Percentiles rank a stretch among this genome's conserved stretches.
phyloP scores from a whole-genome alignment of 768 basidiomycete genomes.

The Suillus brevipes region DNA sequence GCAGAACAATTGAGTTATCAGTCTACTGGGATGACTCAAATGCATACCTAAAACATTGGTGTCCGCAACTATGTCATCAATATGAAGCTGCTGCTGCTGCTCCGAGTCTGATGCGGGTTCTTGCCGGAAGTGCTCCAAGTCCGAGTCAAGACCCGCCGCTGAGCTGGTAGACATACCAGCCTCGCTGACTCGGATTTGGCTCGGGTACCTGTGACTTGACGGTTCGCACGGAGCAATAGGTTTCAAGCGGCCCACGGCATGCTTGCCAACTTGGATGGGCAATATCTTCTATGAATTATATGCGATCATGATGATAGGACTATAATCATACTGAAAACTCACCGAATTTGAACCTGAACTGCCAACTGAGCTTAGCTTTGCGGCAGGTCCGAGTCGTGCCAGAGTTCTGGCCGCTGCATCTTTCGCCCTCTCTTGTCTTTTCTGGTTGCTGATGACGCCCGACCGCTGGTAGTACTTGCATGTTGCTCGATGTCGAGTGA shows the following conservation, averaged over 20 bases:
- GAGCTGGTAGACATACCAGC: neutral
- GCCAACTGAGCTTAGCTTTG: neutral
- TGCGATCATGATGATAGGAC: too few relatives aligned
- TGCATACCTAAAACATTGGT: neutral
- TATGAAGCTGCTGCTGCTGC: neutral
- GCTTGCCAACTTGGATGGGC: neutral
- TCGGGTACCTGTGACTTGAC: neutral
- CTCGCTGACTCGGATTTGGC: too few relatives aligned
- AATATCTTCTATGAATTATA: too few relatives aligned
- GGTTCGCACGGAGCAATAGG: neutral
- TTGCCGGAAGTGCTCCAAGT: neutral
- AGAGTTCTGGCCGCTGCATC: neutral
- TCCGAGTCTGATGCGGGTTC: neutral
- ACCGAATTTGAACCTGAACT: neutral
- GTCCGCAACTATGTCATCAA: neutral
- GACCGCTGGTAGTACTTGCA: neutral
- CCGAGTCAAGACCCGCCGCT: neutral
- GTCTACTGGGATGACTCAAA: neutral
- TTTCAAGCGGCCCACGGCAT: neutral
- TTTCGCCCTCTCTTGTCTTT: neutral
- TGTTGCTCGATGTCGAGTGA: neutral
- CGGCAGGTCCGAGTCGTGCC: neutral
- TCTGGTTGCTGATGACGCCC: neutral
- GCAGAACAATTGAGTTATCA: neutral
- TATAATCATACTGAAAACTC: neutral